phyloP scores from a whole-genome alignment of 2,329 filamentous ascomycete species.

The Venturia carpophila region DNA sequence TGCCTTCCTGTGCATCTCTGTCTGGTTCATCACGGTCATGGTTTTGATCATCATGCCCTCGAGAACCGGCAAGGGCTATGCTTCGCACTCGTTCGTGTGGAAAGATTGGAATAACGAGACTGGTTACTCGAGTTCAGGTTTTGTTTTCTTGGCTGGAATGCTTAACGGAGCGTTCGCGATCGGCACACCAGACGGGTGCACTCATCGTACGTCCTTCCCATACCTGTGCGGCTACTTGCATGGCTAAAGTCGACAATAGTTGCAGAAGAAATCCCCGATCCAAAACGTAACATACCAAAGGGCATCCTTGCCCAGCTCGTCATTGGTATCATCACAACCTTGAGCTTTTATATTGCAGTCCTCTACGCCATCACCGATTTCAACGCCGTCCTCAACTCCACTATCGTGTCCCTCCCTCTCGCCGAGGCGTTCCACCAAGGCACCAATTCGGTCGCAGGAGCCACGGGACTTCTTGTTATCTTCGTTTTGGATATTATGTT shows the following conservation, averaged over 20 bases:
- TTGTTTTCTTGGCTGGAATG: slow-evolving; percentile 59
- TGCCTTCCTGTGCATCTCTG: slow-evolving; percentile 44
- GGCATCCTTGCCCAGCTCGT: not conserved
- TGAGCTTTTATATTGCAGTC: slow-evolving; percentile 26
- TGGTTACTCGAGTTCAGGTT: slow-evolving; percentile 44
- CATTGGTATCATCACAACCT: not conserved
- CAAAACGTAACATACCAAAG: slow-evolving; percentile 33
- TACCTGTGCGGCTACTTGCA: too few species aligned
- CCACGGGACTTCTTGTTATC: slow-evolving; percentile 40
- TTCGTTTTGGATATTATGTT: not conserved
- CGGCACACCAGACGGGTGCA: slow-evolving; percentile 52
- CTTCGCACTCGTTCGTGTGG: slow-evolving; percentile 38
- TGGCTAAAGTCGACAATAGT: slow-evolving; percentile 27
- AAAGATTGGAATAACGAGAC: slow-evolving; percentile 39
- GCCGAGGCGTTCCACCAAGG: slow-evolving; percentile 55
- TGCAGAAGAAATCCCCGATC: slow-evolving; percentile 43
- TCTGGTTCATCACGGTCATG: slow-evolving; percentile 48
- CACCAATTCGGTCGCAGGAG: slow-evolving; percentile 25
- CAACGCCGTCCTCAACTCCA: slow-evolving; percentile 21
- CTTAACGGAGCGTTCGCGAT: slow-evolving; percentile 63
- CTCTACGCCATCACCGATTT: slow-evolving; percentile 27
- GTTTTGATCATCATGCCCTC: slow-evolving; percentile 47
- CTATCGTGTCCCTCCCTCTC: slow-evolving; percentile 51
- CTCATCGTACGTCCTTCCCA: slow-evolving; percentile 35
- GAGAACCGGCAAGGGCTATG: slow-evolving; percentile 32